Conservation (phyloP, 805 yeast species). For the Jamesozyma jinghongensis region DNA sequence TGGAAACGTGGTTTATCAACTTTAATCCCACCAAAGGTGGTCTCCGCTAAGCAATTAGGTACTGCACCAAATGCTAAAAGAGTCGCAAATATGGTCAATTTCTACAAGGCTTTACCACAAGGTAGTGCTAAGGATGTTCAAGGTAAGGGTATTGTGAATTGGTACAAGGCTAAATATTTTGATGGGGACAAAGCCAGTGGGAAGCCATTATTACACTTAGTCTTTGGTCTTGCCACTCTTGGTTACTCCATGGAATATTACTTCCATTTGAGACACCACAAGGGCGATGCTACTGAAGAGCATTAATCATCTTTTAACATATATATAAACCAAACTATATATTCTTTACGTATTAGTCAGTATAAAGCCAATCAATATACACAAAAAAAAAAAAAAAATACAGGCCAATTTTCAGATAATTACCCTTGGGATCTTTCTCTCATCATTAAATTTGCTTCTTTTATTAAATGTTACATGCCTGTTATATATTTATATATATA, state of each 20-base stretch:
- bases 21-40: slow-evolving; percentile 97
- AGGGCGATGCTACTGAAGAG: slow-evolving; percentile 32
- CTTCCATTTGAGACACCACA: slow-evolving; percentile 70
- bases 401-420: no score
- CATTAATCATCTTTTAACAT: neutral
- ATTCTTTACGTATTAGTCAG: neutral
- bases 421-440: no score
- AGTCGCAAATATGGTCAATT: slow-evolving; percentile 87
- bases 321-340: no score
- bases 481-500: slow-evolving; percentile 1
- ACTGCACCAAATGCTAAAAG: slow-evolving; percentile 95
- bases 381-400: neutral
- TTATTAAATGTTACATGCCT: neutral
- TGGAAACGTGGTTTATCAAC: slow-evolving; percentile 90
- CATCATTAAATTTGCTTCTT: no score
- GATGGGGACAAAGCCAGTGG: slow-evolving; percentile 79
- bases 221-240: slow-evolving; percentile 53
- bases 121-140: slow-evolving; percentile 74
- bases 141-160: slow-evolving; percentile 50
- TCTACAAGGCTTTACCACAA: slow-evolving; percentile 93
- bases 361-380: no score
- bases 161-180: slow-evolving; percentile 79
- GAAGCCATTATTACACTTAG: slow-evolving; percentile 72
- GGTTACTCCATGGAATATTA: slow-evolving; percentile 93
- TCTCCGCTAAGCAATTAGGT: slow-evolving; percentile 91